A percentile compares a stretch with the other conserved stretches of the same genome.
Evolutionary conservation across 106 monocot species (phyloP).

Genomic region (Dactylorhiza incarnata): DNA sequence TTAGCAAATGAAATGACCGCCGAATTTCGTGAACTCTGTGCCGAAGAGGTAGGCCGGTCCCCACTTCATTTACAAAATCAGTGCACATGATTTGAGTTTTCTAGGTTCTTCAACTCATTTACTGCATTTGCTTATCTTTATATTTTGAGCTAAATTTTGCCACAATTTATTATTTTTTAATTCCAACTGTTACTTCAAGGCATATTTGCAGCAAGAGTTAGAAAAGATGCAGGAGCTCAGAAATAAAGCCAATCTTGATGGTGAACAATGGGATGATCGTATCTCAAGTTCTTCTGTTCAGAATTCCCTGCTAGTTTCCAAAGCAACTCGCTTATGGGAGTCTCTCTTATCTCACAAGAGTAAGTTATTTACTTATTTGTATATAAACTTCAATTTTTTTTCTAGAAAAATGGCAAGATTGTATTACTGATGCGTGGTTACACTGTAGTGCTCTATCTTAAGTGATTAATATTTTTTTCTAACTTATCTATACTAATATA

Average conservation of each 20-base stretch:
- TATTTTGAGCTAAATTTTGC: neutral
- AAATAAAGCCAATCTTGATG: conserved; percentile 85
- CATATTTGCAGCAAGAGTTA: conserved; percentile 93
- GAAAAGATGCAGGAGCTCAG: conserved; percentile 91
- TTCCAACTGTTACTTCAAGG: conserved; percentile 36
- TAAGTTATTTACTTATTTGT: conserved; percentile 32
- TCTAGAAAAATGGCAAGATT: neutral
- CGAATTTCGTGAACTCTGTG: conserved; percentile 93
- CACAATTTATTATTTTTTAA: neutral
- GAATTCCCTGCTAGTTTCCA: conserved; percentile 75
- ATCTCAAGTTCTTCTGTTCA: conserved; percentile 54
- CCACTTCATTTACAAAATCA: neutral
- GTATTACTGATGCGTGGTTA: neutral
- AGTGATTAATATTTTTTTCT: neutral
- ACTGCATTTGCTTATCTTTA: neutral
- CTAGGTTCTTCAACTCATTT: neutral
- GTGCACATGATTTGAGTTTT: neutral
- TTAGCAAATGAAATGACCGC: conserved; percentile 96
- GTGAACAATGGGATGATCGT: conserved; percentile 86
- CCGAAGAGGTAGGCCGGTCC: conserved; percentile 71
- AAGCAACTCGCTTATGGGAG: conserved; percentile 93
- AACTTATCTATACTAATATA: too few relatives aligned
- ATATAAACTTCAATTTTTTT: neutral
- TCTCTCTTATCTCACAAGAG: conserved; percentile 83
- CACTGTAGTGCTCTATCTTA: neutral